These are phyloP conservation scores for Penicillium verrucosum DNA, from an alignment of 2,329 filamentous ascomycete genomes.

Conservation along the genomic window DNA sequence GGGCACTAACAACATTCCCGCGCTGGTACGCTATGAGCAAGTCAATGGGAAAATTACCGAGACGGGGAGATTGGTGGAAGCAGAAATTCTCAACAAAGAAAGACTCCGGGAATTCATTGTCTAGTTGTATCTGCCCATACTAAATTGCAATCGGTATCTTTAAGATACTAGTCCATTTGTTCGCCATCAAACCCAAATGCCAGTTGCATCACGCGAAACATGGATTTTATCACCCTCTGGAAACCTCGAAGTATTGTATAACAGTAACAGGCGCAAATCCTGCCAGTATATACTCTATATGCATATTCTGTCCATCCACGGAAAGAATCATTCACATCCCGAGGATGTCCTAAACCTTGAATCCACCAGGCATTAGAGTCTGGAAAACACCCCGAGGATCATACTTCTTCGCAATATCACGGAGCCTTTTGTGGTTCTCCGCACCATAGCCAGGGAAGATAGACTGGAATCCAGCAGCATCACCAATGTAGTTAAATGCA, in stretches of 20 bases:
- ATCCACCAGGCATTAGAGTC: slow-evolving; percentile 38
- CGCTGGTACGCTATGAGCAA: slow-evolving; percentile 34
- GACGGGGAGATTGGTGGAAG: slow-evolving; percentile 33
- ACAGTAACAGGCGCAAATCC: background rate
- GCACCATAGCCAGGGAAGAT: no score
- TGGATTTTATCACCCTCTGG: background rate
- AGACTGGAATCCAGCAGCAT: no score
- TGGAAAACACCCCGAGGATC: slow-evolving; percentile 40
- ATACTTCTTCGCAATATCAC: slow-evolving; percentile 34
- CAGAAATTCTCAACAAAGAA: slow-evolving; percentile 31
- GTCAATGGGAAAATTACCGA: slow-evolving; percentile 30
- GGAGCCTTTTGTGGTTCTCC: slow-evolving; percentile 17
- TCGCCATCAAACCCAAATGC: background rate
- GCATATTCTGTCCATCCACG: background rate
- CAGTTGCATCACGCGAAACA: background rate
- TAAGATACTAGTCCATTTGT: no score
- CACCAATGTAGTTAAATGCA: no score
- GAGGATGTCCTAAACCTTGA: slow-evolving; percentile 31
- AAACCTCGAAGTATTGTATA: background rate
- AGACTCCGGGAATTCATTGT: slow-evolving; percentile 23
- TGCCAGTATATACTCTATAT: background rate
- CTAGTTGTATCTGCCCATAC: background rate
- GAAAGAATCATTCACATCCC: background rate
- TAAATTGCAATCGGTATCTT: no score
- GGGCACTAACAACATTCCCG: slow-evolving; percentile 35